Base-by-base conservation (phyloP, 2,329 filamentous ascomycete species). In the Apiospora hydei region DNA sequence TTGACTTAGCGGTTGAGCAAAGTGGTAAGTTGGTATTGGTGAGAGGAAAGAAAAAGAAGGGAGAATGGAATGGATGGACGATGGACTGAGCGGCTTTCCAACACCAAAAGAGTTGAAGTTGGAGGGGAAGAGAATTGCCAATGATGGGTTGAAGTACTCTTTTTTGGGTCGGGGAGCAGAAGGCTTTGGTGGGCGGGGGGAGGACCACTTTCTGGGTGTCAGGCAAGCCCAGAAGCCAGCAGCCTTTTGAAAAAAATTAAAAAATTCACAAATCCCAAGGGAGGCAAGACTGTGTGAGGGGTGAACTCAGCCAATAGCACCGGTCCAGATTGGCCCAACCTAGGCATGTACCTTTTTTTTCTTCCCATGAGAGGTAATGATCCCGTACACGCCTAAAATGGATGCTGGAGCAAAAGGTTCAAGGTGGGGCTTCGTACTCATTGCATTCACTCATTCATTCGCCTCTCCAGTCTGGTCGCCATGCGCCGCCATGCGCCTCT, bases 1-100 rank as follows among this genome's bases (percentile, higher is more conserved):
- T 83, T 89, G 87, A 85, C 82, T 83, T 85, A 78, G 77, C 76
- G 76, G 77, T 77, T 77, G 73, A 76, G 76, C 57, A 64, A 64
- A 64, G 57, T 64, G 10, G 34, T 41, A 75, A 74, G 76, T 76
- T 77, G 77, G 77, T 78, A 76, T 64, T 64, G 57, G 57, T 64
- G 57, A 64, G 34, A 68, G 72, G 71, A 66, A 72, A 73, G 73
- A 74, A 73, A 74, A 74, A 74, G 74, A 70, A 75, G 77, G 78
- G 78, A 76, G 74, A 72, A 75, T 72, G 71, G 71, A 71, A 72
- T 70, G 70, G 72, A 71, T 57, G 53, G 53, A 73, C 72, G 44
- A 70, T 73, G 72, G 57, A 64, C 61, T 67, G 70, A 64, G 57
- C 57, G 57, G 57, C 57, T 64, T 64, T 64, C 57, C 57, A 64